phyloP scores from a whole-genome alignment of 495 filamentous ascomycete genomes.

The Neurospora sp. region DNA sequence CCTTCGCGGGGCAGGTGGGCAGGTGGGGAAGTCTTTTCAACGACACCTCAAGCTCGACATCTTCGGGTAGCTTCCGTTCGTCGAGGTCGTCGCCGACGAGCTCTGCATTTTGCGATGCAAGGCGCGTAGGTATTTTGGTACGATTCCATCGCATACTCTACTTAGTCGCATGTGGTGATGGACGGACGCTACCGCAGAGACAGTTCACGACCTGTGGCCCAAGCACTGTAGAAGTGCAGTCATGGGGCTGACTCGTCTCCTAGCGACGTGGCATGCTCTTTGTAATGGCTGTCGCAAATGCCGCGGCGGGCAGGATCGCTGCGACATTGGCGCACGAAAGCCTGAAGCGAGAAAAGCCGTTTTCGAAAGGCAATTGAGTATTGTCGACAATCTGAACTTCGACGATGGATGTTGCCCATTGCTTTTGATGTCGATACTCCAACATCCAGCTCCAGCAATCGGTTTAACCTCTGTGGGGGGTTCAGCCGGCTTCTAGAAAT shows the following conservation, averaged over 20 bases:
- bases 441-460: not conserved
- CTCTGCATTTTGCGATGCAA: not conserved
- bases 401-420: not conserved
- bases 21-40: not conserved
- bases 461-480: not conserved
- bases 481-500: conserved; percentile 16
- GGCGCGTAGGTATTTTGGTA: not conserved
- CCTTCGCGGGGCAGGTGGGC: not conserved
- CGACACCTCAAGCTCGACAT: not conserved
- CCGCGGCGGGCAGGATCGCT: not conserved
- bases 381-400: not conserved
- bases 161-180: conserved; percentile 3
- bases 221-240: conserved; percentile 6
- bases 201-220: conserved; percentile 19
- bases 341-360: not conserved
- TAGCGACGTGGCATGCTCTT: conserved; percentile 21
- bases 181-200: conserved; percentile 11
- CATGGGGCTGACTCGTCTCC: conserved; percentile 18
- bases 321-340: not conserved
- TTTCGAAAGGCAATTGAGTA: not conserved
- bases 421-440: conserved; percentile 9
- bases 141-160: not conserved
- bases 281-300: conserved; percentile 3
- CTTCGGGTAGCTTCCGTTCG: not conserved
- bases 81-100: not conserved